Evolutionary conservation across 1,139 yeast genomes (phyloP).

Genomic region (Ogataea hybrid): DNA sequence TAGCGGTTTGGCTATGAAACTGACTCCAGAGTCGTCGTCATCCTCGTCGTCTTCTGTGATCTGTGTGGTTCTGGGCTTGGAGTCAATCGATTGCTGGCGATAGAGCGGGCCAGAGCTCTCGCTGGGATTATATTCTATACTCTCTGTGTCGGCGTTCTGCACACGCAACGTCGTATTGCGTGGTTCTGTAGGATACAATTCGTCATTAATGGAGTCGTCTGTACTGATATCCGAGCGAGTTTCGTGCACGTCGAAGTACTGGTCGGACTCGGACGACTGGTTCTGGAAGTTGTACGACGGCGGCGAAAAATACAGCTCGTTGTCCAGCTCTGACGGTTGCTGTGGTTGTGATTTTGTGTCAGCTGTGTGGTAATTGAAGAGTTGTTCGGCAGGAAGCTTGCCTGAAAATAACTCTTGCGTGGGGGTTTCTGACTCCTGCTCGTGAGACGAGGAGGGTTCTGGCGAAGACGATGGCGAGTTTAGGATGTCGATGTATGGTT

Average conservation of each 20-base stretch:
- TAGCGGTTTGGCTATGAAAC: constrained; percentile 34
- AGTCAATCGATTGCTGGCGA: constrained; percentile 11
- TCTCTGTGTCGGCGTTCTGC: constrained; percentile 3
- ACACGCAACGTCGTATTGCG: constrained; percentile 3
- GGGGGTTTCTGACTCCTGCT: not conserved
- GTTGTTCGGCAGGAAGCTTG: not conserved
- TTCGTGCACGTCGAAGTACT: constrained; percentile 25
- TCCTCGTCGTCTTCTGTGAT: constrained; percentile 13
- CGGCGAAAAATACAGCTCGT: constrained; percentile 1
- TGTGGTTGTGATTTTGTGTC: not conserved
- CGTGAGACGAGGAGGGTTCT: not conserved
- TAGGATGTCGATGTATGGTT: not conserved
- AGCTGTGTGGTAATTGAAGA: not conserved
- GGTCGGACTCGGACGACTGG: constrained; percentile 7
- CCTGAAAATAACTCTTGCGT: constrained; percentile 5
- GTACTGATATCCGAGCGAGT: constrained; percentile 7
- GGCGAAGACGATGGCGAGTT: not conserved
- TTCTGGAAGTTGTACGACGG: constrained; percentile 1
- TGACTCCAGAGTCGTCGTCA: constrained; percentile 26
- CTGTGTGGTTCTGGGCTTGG: constrained; percentile 1
- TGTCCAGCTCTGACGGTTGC: not conserved
- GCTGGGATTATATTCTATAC: not conserved
- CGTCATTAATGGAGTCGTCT: constrained; percentile 7
- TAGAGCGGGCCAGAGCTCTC: constrained; percentile 11
- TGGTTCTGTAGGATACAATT: constrained; percentile 9